phyloP scores from a whole-genome alignment of 2,329 filamentous ascomycete species.

The Xylaria sp. region DNA sequence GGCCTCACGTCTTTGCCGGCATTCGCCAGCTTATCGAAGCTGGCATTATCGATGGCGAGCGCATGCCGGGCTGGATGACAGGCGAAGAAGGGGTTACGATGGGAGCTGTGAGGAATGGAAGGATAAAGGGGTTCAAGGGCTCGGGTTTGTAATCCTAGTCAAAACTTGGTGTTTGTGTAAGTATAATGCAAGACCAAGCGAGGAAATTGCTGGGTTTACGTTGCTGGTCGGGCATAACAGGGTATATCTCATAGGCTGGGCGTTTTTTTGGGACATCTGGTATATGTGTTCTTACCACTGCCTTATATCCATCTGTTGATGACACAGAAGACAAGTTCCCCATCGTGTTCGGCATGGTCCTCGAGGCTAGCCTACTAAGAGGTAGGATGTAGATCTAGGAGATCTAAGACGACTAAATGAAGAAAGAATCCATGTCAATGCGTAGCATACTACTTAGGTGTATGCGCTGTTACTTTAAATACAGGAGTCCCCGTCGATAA shows the following conservation, averaged over 20 bases:
- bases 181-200: slow-evolving; percentile 36
- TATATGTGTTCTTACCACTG: neutral
- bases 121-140: slow-evolving; percentile 69
- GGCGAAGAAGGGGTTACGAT: slow-evolving; percentile 85
- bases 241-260: neutral
- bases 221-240: neutral
- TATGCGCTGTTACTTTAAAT: neutral
- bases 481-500: neutral
- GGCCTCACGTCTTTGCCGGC: slow-evolving; percentile 83
- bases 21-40: slow-evolving; percentile 81
- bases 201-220: neutral
- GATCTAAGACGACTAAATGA: no score
- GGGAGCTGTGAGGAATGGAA: slow-evolving; percentile 74
- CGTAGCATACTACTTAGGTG: neutral
- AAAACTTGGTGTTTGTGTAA: neutral
- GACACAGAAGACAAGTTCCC: neutral
- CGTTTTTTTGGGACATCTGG: neutral
- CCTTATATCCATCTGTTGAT: neutral
- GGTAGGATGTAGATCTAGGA: neutral
- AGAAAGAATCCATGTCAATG: neutral
- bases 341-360: neutral
- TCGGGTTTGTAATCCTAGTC: slow-evolving; percentile 58
- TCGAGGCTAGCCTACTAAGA: neutral
- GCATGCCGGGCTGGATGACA: slow-evolving; percentile 91
- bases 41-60: slow-evolving; percentile 78